phyloP scores from a whole-genome alignment of 306 rosid species.

The Hylodesmum podocarpum region DNA sequence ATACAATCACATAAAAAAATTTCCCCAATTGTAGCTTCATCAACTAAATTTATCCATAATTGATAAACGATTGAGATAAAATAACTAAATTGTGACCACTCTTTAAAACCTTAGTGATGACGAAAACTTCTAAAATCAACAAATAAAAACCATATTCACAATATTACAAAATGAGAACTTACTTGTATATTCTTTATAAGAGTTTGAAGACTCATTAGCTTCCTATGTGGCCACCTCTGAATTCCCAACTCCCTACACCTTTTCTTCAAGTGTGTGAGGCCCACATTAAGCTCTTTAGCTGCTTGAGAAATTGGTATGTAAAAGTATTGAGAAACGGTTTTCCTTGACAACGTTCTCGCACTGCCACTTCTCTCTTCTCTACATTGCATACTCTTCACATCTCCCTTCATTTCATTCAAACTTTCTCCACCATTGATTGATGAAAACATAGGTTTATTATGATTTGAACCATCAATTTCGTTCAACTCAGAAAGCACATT shows the following conservation, averaged over 20 bases:
- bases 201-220: slow-evolving; percentile 77
- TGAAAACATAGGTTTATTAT: not conserved
- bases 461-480: slow-evolving; percentile 24
- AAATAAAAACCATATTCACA: too few species aligned
- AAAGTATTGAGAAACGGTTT: slow-evolving; percentile 51
- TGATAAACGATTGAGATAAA: too few species aligned
- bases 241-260: slow-evolving; percentile 81
- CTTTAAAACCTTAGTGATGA: not conserved
- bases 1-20: too few species aligned
- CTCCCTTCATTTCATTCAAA: not conserved
- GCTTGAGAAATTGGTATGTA: slow-evolving; percentile 82
- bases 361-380: slow-evolving; percentile 25
- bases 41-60: too few species aligned
- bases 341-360: slow-evolving; percentile 43
- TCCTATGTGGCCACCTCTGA: slow-evolving; percentile 83
- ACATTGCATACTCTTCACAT: slow-evolving; percentile 1
- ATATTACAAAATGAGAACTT: not conserved
- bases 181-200: slow-evolving; percentile 70
- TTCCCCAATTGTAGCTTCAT: too few species aligned
- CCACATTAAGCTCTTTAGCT: slow-evolving; percentile 67
- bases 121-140: too few species aligned
- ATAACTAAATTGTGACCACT: too few species aligned
- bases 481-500: slow-evolving; percentile 20
- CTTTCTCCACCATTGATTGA: slow-evolving; percentile 24
- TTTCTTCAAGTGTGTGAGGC: slow-evolving; percentile 72